Percentiles rank a stretch among this genome's conserved stretches.
Evolutionary conservation across 116 monocot species (phyloP).

Genomic region (Trichopus zeylanicus): DNA sequence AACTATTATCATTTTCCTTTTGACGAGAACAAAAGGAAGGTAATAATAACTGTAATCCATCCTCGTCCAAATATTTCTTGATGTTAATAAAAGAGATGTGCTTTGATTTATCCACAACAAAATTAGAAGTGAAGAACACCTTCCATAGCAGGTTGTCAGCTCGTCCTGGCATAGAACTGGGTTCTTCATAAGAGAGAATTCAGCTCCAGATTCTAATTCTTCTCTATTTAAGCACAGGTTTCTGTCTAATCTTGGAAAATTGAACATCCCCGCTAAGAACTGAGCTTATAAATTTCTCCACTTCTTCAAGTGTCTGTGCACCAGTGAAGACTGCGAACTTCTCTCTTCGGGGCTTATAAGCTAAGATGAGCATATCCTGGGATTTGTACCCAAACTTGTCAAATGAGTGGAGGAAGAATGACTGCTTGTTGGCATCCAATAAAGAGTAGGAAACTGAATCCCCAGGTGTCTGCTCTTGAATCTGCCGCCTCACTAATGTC

Average conservation of each 20-base stretch:
- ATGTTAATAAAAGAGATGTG: too few species aligned
- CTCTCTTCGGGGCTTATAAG: slow-evolving; percentile 73
- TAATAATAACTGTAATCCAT: too few species aligned
- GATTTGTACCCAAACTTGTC: slow-evolving; percentile 48
- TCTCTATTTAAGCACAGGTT: slow-evolving; percentile 41
- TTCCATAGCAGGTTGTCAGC: too few species aligned
- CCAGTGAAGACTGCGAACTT: slow-evolving; percentile 43
- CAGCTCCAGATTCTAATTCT: background rate
- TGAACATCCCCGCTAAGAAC: slow-evolving; percentile 73
- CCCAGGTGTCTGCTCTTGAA: slow-evolving; percentile 4
- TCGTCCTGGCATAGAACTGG: too few species aligned
- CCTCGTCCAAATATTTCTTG: too few species aligned
- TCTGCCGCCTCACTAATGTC: slow-evolving; percentile 52
- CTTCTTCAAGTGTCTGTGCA: slow-evolving; percentile 54
- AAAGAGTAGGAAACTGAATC: slow-evolving; percentile 50
- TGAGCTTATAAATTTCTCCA: slow-evolving; percentile 61
- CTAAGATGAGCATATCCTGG: slow-evolving; percentile 46
- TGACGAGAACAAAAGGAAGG: too few species aligned
- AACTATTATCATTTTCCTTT: too few species aligned
- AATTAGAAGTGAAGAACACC: too few species aligned
- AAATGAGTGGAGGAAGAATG: slow-evolving; percentile 51
- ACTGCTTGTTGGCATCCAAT: slow-evolving; percentile 67
- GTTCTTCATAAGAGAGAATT: background rate
- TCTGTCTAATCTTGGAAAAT: slow-evolving; percentile 44
- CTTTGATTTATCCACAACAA: too few species aligned